A percentile compares a stretch with the other conserved stretches of the same genome.
Conservation (phyloP, 2,329 filamentous ascomycete species). For the Alternaria ventricosa region DNA sequence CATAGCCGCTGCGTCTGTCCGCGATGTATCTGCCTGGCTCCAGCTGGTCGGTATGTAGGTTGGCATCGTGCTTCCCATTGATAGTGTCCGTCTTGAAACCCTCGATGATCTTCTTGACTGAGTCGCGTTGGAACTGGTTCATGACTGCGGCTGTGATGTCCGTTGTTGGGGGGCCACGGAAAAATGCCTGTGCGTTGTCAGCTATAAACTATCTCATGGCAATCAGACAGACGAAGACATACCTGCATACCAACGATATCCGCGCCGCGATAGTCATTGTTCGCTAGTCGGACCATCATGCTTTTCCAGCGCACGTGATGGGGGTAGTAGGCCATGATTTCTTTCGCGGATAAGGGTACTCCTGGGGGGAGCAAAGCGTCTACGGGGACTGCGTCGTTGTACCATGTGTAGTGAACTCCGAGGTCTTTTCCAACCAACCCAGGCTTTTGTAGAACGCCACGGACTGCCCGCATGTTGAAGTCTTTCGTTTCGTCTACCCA, state of each 20-base stretch:
- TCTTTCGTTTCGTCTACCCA: constrained; percentile 29
- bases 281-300: constrained; percentile 30
- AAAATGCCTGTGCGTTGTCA: constrained; percentile 16
- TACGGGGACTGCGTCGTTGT: constrained; percentile 21
- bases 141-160: constrained; percentile 10
- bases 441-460: background rate
- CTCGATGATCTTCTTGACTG: constrained; percentile 9
- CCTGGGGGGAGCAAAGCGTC: constrained; percentile 36
- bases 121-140: constrained; percentile 23
- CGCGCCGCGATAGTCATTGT: constrained; percentile 27
- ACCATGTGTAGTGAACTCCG: constrained; percentile 23
- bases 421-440: background rate
- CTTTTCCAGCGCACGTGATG: constrained; percentile 33
- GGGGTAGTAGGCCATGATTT: constrained; percentile 37
- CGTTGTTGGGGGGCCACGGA: constrained; percentile 18
- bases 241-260: constrained; percentile 33
- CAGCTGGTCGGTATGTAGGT: constrained; percentile 21
- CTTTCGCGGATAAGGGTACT: constrained; percentile 30
- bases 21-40: constrained; percentile 8
- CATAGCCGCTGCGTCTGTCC: constrained; percentile 2
- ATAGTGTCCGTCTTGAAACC: constrained; percentile 16
- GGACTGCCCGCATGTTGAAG: constrained; percentile 19
- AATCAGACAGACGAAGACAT: background rate
- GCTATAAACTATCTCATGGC: background rate
- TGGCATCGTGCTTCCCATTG: constrained; percentile 18